Percentiles rank a stretch among this genome's conserved stretches.
These are phyloP conservation scores for Pleurotus citrinopileatus DNA, from an alignment of 768 basidiomycete genomes.

Conservation along the genomic window DNA sequence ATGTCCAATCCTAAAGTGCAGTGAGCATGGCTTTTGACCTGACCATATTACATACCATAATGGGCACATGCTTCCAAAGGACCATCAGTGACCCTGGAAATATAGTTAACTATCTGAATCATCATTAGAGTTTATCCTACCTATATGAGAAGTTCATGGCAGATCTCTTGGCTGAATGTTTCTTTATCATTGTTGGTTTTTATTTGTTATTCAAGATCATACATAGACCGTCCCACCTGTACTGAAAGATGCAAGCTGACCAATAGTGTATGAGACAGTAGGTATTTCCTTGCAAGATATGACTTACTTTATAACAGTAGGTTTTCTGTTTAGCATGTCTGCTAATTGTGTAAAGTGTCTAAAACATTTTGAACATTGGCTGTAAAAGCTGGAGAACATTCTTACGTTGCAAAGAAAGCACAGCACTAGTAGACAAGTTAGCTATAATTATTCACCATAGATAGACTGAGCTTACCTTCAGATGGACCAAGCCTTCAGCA, in stretches of 20 bases:
- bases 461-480: conserved; percentile 49
- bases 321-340: conserved; percentile 70
- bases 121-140: conserved; percentile 28
- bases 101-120: neutral
- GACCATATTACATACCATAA: conserved; percentile 51
- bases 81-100: conserved; percentile 70
- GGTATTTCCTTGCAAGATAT: neutral
- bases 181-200: conserved; percentile 36
- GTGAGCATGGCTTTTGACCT: neutral
- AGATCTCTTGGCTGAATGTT: conserved; percentile 52
- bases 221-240: conserved; percentile 42
- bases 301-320: conserved; percentile 77
- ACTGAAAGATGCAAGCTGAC: conserved; percentile 79
- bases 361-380: neutral
- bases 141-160: conserved; percentile 80
- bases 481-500: conserved; percentile 69
- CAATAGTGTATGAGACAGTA: neutral
- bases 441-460: neutral
- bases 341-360: conserved; percentile 84
- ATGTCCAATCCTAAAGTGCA: conserved; percentile 72
- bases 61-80: conserved; percentile 58
- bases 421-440: conserved; percentile 50
- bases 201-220: neutral
- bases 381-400: neutral
- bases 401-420: conserved; percentile 89